Evolutionary conservation across 768 basidiomycete species (phyloP).

Genomic region (Boletus sensibilis): DNA sequence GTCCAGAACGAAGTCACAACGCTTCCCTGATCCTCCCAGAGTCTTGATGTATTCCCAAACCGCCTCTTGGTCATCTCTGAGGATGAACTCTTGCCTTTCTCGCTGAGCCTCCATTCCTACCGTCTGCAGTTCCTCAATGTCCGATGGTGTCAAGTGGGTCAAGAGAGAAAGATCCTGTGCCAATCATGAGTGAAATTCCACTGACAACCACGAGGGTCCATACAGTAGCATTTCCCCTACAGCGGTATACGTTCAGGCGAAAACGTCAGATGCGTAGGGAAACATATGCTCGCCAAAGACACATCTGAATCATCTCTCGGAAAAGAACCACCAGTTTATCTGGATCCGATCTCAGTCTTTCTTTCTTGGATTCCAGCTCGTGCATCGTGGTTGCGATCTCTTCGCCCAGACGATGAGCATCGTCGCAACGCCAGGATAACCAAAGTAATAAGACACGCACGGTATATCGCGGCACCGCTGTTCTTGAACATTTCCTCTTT

Average conservation of each 20-base stretch:
- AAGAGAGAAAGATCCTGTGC: slow-evolving; percentile 88
- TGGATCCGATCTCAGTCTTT: slow-evolving; percentile 43
- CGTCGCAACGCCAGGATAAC: background rate
- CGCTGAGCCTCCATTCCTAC: slow-evolving; percentile 80
- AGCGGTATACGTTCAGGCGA: background rate
- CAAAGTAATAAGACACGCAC: slow-evolving; percentile 43
- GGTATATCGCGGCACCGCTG: slow-evolving; percentile 72
- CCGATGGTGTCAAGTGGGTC: slow-evolving; percentile 77
- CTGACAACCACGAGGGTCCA: slow-evolving; percentile 13
- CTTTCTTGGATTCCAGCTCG: slow-evolving; percentile 55
- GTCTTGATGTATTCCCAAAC: slow-evolving; percentile 73
- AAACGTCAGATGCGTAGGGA: background rate
- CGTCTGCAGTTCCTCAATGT: slow-evolving; percentile 79
- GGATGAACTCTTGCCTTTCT: slow-evolving; percentile 73
- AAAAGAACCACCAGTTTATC: slow-evolving; percentile 65
- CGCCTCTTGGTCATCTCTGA: slow-evolving; percentile 75
- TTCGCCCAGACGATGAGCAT: slow-evolving; percentile 27
- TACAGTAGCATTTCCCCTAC: slow-evolving; percentile 93
- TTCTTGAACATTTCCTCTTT: slow-evolving; percentile 82
- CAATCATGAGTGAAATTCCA: background rate
- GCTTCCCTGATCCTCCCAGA: slow-evolving; percentile 40
- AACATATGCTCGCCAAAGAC: slow-evolving; percentile 54
- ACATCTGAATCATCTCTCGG: slow-evolving; percentile 87
- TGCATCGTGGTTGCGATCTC: slow-evolving; percentile 75
- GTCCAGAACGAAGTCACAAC: slow-evolving; percentile 88